Conservation (phyloP, 2,329 filamentous ascomycete species). For the Pseudogymnoascus sp. region DNA sequence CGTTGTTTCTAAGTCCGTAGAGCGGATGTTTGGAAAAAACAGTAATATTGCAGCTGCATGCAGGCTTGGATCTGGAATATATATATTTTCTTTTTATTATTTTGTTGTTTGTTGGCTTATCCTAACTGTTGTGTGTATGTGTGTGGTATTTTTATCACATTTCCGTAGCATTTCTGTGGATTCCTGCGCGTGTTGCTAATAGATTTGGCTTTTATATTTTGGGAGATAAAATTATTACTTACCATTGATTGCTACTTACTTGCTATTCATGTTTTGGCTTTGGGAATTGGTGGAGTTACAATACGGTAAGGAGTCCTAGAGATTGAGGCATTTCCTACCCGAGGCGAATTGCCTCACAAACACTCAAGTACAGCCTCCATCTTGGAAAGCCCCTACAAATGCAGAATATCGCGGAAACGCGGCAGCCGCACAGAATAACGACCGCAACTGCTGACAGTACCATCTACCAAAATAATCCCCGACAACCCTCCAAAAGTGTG, state of each 20-base stretch:
- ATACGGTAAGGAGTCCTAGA: not conserved
- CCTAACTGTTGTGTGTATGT: not conserved
- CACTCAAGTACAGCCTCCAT: not conserved
- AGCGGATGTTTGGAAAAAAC: not conserved
- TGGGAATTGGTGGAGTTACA: not conserved
- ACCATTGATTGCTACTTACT: not conserved
- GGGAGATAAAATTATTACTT: not conserved
- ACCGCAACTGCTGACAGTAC: not conserved
- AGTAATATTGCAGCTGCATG: constrained; percentile 1
- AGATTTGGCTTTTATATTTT: not conserved
- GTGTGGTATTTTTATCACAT: not conserved
- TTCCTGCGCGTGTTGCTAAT: not conserved
- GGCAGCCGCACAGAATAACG: not conserved
- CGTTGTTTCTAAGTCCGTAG: not conserved
- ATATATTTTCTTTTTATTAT: not conserved
- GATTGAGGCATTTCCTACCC: not conserved
- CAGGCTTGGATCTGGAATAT: constrained; percentile 2
- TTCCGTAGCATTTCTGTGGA: not conserved
- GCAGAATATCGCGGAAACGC: not conserved
- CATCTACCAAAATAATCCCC: not conserved
- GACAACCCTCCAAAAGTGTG: not conserved
- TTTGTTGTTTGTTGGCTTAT: not conserved
- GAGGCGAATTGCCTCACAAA: not conserved
- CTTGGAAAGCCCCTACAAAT: not conserved
- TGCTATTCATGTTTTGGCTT: not conserved